Percentiles rank a stretch among this genome's conserved stretches.
These are phyloP conservation scores for Phyllachora maydis DNA, from an alignment of 2,329 filamentous ascomycete species.

Conservation along the genomic window DNA sequence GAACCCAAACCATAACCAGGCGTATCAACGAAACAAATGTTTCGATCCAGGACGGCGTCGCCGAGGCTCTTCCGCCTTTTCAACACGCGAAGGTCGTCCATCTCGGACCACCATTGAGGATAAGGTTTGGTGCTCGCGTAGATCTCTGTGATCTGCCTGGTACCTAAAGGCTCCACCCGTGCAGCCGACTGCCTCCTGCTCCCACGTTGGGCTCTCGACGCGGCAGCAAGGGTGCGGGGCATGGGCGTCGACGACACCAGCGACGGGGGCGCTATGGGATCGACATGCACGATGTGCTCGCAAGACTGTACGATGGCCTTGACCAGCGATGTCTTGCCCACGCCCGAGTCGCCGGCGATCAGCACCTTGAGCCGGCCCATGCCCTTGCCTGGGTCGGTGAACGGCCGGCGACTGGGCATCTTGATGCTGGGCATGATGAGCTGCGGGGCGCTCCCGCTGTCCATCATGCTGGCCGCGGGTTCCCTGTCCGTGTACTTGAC, in stretches of 20 bases:
- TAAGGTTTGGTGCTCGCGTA: slow-evolving; percentile 70
- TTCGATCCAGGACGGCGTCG: slow-evolving; percentile 69
- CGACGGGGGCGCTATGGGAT: slow-evolving; percentile 28
- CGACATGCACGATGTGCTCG: slow-evolving; percentile 85
- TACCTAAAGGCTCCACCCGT: slow-evolving; percentile 2
- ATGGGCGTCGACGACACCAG: slow-evolving; percentile 3
- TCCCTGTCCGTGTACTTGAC: slow-evolving; percentile 6
- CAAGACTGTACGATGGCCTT: slow-evolving; percentile 72
- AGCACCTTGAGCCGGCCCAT: slow-evolving; percentile 82
- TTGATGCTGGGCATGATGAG: slow-evolving; percentile 95
- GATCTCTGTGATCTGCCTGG: slow-evolving; percentile 36
- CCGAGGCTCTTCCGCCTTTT: slow-evolving; percentile 49
- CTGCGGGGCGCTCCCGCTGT: slow-evolving; percentile 42
- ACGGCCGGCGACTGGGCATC: slow-evolving; percentile 75
- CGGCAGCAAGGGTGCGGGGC: no score
- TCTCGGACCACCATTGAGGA: slow-evolving; percentile 73
- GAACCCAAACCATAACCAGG: slow-evolving; percentile 36
- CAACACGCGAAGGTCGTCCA: slow-evolving; percentile 38
- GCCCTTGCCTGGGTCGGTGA: slow-evolving; percentile 67
- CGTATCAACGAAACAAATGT: slow-evolving; percentile 85
- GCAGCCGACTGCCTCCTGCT: slow-evolving; percentile 1
- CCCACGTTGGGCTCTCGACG: slow-evolving; percentile 3
- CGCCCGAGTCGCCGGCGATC: slow-evolving; percentile 56
- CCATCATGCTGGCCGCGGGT: slow-evolving; percentile 9
- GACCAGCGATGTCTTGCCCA: slow-evolving; percentile 79